These are phyloP conservation scores for Pseudogymnoascus sp. DNA, from an alignment of 2,329 filamentous ascomycete species.

Conservation along the genomic window DNA sequence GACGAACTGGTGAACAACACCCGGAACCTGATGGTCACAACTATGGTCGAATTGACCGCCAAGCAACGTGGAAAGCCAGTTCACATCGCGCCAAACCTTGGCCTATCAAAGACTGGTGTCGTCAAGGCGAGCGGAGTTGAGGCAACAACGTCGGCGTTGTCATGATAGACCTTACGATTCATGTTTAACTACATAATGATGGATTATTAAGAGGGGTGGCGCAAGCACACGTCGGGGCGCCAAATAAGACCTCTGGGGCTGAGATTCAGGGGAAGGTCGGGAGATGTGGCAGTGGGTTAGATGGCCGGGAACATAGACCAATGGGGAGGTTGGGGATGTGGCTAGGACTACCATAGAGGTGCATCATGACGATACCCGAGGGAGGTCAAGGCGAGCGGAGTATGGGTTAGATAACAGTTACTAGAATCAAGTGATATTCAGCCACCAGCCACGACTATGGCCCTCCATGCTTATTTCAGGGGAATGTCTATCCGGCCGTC, in stretches of 20 bases:
- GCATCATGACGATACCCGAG: neutral
- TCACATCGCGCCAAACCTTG: slow-evolving; percentile 14
- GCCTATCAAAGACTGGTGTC: slow-evolving; percentile 16
- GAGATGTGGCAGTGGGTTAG: neutral
- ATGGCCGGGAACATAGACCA: neutral
- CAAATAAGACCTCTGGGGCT: neutral
- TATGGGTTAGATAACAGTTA: neutral
- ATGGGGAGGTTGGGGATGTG: neutral
- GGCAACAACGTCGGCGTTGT: slow-evolving; percentile 15
- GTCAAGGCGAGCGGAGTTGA: slow-evolving; percentile 25
- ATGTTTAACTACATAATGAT: neutral
- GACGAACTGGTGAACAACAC: slow-evolving; percentile 62
- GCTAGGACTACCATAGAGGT: neutral
- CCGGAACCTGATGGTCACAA: slow-evolving; percentile 67
- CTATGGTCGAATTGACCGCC: slow-evolving; percentile 47
- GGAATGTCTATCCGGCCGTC: neutral
- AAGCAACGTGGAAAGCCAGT: slow-evolving; percentile 38
- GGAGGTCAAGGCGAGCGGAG: neutral
- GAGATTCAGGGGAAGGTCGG: neutral
- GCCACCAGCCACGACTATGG: neutral
- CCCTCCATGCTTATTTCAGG: neutral
- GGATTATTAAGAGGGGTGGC: neutral
- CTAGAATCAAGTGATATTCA: neutral
- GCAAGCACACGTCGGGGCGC: neutral
- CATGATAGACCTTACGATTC: neutral